Base-by-base conservation (phyloP, 805 yeast species). In the Dipodascopsis tothii region DNA sequence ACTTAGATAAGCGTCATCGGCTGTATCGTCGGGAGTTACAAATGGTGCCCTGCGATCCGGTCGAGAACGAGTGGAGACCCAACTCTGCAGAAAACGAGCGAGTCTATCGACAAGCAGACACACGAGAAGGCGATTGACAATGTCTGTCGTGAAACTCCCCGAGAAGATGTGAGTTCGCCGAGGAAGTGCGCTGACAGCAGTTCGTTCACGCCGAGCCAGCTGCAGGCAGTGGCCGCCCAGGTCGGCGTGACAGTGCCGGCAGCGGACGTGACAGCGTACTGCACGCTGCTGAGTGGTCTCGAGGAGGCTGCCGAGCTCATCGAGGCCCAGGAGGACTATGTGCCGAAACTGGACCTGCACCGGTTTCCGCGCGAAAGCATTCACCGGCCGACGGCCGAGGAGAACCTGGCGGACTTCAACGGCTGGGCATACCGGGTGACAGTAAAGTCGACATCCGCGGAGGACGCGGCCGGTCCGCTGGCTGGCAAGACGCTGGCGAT, bases 381-480 rank as follows among this genome's bases (percentile, higher is more conserved):
- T 27, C 45, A 56, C 27, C 53, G 50, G 40, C 63, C 61, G 3
- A 41, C 51, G 4, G 53, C 46, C 3, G 49, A 48, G 7, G 61
- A 58, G 17, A 57, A 61, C 40, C 35, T 44, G 4, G 52, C 58
- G 40, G 64, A 65, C 21, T 39, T 38, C 33, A 48, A 48, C 18
- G 69, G 67, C 2, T 65, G 69, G 69, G 64, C 56, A 2, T 56
- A 55, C 47, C 51, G 58, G 39, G 58, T 56, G 22, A 53, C 55
- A 11, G 56, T 65, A 19, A 30, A 35, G 54, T 58, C 45, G 61
- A 62, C 47, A 43, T 21, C 23, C 5, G 38, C 21, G 1, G 39
- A 55, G 18, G 52, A 54, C 39, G 56, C 55, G 2, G 51, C 50
- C 6, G 60, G 56, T 2, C 37, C 48, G 4, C 51, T 65, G 14